Evolutionary conservation across 306 rosid genomes (phyloP).

Genomic region (Trifolium subterraneum): DNA sequence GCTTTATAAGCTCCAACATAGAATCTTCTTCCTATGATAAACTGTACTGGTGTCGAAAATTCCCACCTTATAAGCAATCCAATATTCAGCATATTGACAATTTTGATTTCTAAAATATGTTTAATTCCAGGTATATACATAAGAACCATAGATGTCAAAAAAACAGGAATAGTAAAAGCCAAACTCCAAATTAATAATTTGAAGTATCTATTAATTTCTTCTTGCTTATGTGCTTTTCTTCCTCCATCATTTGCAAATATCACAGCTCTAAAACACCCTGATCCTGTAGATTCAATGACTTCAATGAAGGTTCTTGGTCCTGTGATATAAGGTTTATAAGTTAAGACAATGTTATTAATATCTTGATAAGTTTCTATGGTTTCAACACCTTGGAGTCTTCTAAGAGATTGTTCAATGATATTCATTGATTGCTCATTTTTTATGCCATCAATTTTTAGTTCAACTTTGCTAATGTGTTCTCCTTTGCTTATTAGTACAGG

Average conservation of each 20-base stretch:
- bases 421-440: slow-evolving; percentile 47
- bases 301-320: slow-evolving; percentile 84
- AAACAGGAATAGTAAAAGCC: slow-evolving; percentile 69
- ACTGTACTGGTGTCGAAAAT: slow-evolving; percentile 74
- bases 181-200: slow-evolving; percentile 67
- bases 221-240: slow-evolving; percentile 51
- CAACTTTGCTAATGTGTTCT: slow-evolving; percentile 69
- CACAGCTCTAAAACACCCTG: slow-evolving; percentile 64
- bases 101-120: slow-evolving; percentile 54
- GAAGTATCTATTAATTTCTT: slow-evolving; percentile 61
- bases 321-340: slow-evolving; percentile 63
- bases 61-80: slow-evolving; percentile 75
- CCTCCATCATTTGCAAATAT: slow-evolving; percentile 62
- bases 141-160: slow-evolving; percentile 81
- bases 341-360: slow-evolving; percentile 56
- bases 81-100: slow-evolving; percentile 65
- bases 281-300: slow-evolving; percentile 65
- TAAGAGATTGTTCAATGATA: slow-evolving; percentile 54
- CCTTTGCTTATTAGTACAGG: slow-evolving; percentile 60
- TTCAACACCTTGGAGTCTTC: slow-evolving; percentile 61
- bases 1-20: slow-evolving; percentile 76
- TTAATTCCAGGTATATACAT: slow-evolving; percentile 72
- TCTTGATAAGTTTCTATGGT: slow-evolving; percentile 40
- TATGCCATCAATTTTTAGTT: slow-evolving; percentile 62
- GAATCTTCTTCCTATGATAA: slow-evolving; percentile 73